Evolutionary conservation across 495 filamentous ascomycete genomes (phyloP), one percentile per base, ranked within the genome.

Genomic region (Penicillium crystallinum): DNA sequence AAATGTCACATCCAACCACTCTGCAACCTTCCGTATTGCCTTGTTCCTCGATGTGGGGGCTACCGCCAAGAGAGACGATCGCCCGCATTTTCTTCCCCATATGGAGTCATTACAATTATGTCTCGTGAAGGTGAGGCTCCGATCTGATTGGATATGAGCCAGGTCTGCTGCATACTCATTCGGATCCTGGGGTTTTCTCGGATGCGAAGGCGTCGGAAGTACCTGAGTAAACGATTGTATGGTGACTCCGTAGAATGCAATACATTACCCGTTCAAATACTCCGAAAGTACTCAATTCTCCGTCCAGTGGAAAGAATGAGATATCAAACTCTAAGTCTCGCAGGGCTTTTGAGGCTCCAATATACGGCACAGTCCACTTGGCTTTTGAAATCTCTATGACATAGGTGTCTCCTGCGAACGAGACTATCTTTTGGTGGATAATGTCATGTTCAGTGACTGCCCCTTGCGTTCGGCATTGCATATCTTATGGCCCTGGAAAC

Each of bases 1-100:
- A 40, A 39, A 42, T 19, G 51, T 41, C 38, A 27, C 41, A 31
- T 41, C 21, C 37, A 22, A 47, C 18, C 22, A 29, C 29, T 36
- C 50, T 58, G 55, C 34, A 31, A 49, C 18, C 30, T 54, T 36
- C 56, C 56, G 56, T 36, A 36, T 50, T 23, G 31, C 38, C 53
- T 46, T 14, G 18, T 27, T 18, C n/a, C 30, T 27, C 7, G n/a
- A 37, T 37, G 40, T 52, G 35, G 36, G 21, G 37, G 19, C 29
- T 9, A 12, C 43, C 21, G 30, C 18, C 49, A 34, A 52, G 48
- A 27, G 14, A 35, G 25, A 23, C 18, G 37, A 54, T 40, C 52
- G 27, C 36, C 52, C 31, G 52, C 44, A 35, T 47, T 18, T 30
- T 47, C 25, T 52, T 51, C 46, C 22, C 34, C 46, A 45, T 25